Evolutionary conservation across 83 land plant species (phyloP).

Genomic region (Picea mariana): DNA sequence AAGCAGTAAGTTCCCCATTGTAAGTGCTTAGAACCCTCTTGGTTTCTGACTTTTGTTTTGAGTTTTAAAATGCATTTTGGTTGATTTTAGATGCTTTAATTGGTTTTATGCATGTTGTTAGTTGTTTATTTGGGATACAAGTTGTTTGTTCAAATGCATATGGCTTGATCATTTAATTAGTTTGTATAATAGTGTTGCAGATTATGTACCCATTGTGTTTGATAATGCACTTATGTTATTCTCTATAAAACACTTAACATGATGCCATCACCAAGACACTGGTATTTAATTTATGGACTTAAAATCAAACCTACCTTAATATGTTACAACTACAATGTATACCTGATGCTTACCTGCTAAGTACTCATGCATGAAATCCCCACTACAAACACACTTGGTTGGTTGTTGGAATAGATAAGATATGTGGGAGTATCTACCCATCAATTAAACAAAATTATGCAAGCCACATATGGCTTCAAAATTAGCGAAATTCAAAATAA

Average conservation of each 20-base stretch:
- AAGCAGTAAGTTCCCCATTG: conserved; percentile 80
- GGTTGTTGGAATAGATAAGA: background rate
- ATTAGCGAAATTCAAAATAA: background rate
- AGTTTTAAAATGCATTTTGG: background rate
- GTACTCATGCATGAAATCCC: no score
- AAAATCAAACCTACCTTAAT: no score
- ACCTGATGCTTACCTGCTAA: no score
- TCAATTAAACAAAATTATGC: background rate
- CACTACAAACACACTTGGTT: no score
- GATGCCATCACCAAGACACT: no score
- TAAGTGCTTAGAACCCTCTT: conserved; percentile 20
- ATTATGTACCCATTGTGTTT: conserved; percentile 77
- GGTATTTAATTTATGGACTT: no score
- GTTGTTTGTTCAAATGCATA: background rate
- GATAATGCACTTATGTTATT: conserved; percentile 17
- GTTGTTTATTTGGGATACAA: background rate
- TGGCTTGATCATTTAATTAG: background rate
- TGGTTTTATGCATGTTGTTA: background rate
- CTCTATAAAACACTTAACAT: no score
- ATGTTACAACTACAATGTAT: no score
- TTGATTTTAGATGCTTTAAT: background rate
- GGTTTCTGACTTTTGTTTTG: background rate
- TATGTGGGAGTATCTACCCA: background rate
- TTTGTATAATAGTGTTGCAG: conserved; percentile 20
- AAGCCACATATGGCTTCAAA: background rate